These are phyloP conservation scores for Pleurotus cornucopiae DNA, from an alignment of 768 basidiomycete species.

Conservation along the genomic window DNA sequence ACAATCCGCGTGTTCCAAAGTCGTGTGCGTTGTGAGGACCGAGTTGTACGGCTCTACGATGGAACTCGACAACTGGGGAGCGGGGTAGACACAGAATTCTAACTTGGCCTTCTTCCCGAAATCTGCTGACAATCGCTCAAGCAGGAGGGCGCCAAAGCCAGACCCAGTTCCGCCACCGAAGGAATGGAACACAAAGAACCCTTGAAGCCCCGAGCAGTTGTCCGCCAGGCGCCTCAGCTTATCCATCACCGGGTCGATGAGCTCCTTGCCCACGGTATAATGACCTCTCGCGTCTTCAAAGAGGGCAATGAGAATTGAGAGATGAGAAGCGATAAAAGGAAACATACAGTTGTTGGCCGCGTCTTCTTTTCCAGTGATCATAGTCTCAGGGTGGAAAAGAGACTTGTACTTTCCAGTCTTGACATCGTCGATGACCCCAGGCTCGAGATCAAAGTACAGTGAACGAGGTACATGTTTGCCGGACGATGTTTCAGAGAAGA, in stretches of 20 bases:
- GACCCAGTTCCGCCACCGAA: slow-evolving; percentile 99
- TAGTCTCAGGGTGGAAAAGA: slow-evolving; percentile 96
- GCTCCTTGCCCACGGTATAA: slow-evolving; percentile 97
- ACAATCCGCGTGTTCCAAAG: slow-evolving; percentile 97
- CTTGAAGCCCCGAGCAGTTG: slow-evolving; percentile 95
- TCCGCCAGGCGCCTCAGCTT: slow-evolving; percentile 92
- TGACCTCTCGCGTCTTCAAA: slow-evolving; percentile 89
- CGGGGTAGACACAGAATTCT: slow-evolving; percentile 96
- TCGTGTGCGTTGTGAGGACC: slow-evolving; percentile 95
- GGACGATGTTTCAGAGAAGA: slow-evolving; percentile 93
- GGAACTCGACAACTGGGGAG: slow-evolving; percentile 88
- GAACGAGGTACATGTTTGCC: slow-evolving; percentile 97
- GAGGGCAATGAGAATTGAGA: neutral
- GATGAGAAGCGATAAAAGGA: neutral
- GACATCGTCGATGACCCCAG: slow-evolving; percentile 93
- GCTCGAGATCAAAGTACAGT: slow-evolving; percentile 94
- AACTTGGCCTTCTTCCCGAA: slow-evolving; percentile 99
- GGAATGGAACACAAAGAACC: slow-evolving; percentile 99
- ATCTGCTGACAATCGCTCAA: slow-evolving; percentile 93
- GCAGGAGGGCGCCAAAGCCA: slow-evolving; percentile 93
- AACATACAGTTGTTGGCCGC: slow-evolving; percentile 97
- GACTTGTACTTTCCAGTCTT: slow-evolving; percentile 88
- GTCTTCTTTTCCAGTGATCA: slow-evolving; percentile 98
- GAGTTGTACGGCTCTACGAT: slow-evolving; percentile 99
- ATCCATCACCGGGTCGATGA: slow-evolving; percentile 95